Percentiles rank a stretch among this genome's conserved stretches.
Conservation (phyloP, 768 basidiomycete genomes). For the Mycena olivaceomarginata region DNA sequence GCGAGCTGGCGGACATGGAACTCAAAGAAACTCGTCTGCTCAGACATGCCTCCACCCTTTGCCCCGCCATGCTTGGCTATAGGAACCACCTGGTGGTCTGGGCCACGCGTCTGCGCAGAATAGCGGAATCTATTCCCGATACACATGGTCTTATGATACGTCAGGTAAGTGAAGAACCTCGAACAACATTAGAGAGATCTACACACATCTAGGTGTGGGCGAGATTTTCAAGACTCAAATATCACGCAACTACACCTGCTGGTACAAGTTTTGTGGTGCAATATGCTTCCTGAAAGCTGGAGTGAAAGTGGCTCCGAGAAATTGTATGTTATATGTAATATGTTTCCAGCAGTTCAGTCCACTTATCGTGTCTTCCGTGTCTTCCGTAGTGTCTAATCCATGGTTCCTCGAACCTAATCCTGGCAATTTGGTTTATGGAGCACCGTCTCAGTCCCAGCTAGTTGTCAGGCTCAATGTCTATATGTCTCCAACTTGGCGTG, state of each 20-base stretch:
- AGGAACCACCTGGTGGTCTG: not conserved
- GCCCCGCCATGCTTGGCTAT: not conserved
- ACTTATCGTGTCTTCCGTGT: no score
- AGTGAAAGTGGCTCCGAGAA: not conserved
- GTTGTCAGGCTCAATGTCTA: not conserved
- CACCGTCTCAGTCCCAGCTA: not conserved
- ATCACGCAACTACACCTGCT: not conserved
- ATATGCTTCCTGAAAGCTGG: not conserved
- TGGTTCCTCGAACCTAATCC: not conserved
- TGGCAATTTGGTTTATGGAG: not conserved
- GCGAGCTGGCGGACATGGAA: not conserved
- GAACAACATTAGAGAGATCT: not conserved
- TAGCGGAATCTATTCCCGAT: not conserved
- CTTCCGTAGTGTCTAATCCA: not conserved
- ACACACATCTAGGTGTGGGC: not conserved
- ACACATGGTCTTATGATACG: not conserved
- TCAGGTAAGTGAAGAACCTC: not conserved
- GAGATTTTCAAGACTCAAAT: not conserved
- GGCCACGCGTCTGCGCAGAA: not conserved
- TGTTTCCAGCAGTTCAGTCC: not conserved
- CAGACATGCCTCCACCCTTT: not conserved
- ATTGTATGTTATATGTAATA: not conserved
- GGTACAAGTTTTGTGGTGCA: not conserved
- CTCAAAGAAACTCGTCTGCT: not conserved
- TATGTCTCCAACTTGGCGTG: not conserved